phyloP scores from a whole-genome alignment of 805 yeast genomes.

The Wickerhamomyces ciferrii region DNA sequence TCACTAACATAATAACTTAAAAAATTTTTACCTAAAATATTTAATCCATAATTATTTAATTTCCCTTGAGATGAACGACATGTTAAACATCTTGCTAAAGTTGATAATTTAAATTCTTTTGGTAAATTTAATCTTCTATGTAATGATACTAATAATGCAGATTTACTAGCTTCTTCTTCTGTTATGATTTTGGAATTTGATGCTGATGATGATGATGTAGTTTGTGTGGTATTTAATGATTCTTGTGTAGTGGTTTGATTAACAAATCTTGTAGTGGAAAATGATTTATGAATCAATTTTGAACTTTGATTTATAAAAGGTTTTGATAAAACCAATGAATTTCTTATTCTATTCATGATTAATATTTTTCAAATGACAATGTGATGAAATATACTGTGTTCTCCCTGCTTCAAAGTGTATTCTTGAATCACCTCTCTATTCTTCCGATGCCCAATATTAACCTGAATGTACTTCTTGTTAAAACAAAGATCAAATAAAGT shows the following conservation, averaged over 20 bases:
- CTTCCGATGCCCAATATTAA: background rate
- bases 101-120: constrained; percentile 45
- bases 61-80: constrained; percentile 39
- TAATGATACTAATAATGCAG: constrained; percentile 73
- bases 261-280: background rate
- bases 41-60: constrained; percentile 70
- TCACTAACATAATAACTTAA: constrained; percentile 74
- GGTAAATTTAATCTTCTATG: constrained; percentile 75
- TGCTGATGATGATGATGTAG: background rate
- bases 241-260: background rate
- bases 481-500: background rate
- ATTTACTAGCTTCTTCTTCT: constrained; percentile 47
- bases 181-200: constrained; percentile 25
- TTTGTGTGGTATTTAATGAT: background rate
- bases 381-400: background rate
- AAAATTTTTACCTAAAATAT: constrained; percentile 76
- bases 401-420: background rate
- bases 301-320: background rate
- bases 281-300: background rate
- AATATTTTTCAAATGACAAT: background rate
- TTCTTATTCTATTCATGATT: background rate
- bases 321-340: background rate
- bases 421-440: background rate
- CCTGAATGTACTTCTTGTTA: background rate
- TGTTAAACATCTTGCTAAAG: constrained; percentile 79